phyloP scores from a whole-genome alignment of 805 yeast species.

The Wickerhamomyces silvicola region DNA sequence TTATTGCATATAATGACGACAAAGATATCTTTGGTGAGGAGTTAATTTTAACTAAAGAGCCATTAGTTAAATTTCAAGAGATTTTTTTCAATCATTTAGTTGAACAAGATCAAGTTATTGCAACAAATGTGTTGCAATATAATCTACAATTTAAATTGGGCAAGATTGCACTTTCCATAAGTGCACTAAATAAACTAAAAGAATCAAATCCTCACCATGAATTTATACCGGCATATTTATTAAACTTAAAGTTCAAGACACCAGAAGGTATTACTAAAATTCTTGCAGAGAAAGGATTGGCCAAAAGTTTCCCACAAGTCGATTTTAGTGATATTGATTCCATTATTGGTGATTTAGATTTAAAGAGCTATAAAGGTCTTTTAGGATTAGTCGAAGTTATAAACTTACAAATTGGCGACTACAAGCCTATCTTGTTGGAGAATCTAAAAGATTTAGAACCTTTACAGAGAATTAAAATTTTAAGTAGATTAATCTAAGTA shows the following conservation, averaged over 20 bases:
- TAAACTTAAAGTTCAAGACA: slow-evolving; percentile 15
- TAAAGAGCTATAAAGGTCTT: slow-evolving; percentile 7
- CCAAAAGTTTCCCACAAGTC: slow-evolving; percentile 16
- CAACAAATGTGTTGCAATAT: slow-evolving; percentile 10
- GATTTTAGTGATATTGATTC: slow-evolving; percentile 11
- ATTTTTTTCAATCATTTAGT: slow-evolving; percentile 33
- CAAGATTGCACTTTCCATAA: slow-evolving; percentile 19
- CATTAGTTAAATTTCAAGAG: slow-evolving; percentile 38
- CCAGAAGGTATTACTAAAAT: slow-evolving; percentile 18
- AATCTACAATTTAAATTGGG: slow-evolving; percentile 16
- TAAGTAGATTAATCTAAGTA: too few species aligned
- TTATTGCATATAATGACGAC: slow-evolving; percentile 38
- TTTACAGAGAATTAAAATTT: neutral
- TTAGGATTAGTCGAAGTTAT: slow-evolving; percentile 12
- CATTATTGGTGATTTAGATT: slow-evolving; percentile 9
- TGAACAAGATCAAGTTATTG: slow-evolving; percentile 38
- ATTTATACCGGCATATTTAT: slow-evolving; percentile 13
- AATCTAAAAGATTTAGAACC: slow-evolving; percentile 14
- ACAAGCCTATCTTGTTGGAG: slow-evolving; percentile 11
- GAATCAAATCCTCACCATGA: slow-evolving; percentile 13
- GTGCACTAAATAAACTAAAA: slow-evolving; percentile 16
- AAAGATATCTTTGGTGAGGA: slow-evolving; percentile 55
- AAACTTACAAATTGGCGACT: slow-evolving; percentile 9
- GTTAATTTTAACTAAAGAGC: slow-evolving; percentile 27
- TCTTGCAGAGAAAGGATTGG: slow-evolving; percentile 19